These are phyloP conservation scores for Cinnamomum micranthum DNA, from an alignment of 164 flowering plant species.

Conservation along the genomic window DNA sequence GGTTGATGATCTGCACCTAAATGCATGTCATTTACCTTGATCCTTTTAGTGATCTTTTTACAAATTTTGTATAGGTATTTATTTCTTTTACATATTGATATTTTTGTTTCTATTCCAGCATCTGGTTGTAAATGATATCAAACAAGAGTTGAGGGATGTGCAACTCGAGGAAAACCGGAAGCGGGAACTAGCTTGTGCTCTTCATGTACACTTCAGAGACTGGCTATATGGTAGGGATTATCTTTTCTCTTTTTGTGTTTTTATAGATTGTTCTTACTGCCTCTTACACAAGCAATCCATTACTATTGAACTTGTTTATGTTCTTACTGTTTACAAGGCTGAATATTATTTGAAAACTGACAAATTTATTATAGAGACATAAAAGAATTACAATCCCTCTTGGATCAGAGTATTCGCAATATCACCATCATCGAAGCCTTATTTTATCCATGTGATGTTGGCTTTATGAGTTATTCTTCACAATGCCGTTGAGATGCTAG, in stretches of 20 bases:
- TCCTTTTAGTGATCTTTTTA: not conserved
- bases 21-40: not conserved
- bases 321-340: too few relatives aligned
- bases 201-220: constrained; percentile 85
- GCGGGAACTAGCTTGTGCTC: constrained; percentile 74
- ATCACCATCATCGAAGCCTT: too few relatives aligned
- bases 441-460: too few relatives aligned
- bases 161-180: constrained; percentile 80
- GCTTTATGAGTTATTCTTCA: too few relatives aligned
- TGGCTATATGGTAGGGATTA: constrained; percentile 84
- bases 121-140: constrained; percentile 62
- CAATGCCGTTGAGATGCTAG: too few relatives aligned
- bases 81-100: not conserved
- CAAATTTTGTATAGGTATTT: not conserved
- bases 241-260: not conserved
- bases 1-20: not conserved
- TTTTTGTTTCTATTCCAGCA: constrained; percentile 37
- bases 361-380: not conserved
- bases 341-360: not conserved
- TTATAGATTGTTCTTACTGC: not conserved
- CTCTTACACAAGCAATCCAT: too few relatives aligned
- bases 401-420: not conserved
- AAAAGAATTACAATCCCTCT: not conserved
- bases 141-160: constrained; percentile 65
- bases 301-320: not conserved